phyloP scores from a whole-genome alignment of 306 rosid genomes.

The Fragaria ananassa region DNA sequence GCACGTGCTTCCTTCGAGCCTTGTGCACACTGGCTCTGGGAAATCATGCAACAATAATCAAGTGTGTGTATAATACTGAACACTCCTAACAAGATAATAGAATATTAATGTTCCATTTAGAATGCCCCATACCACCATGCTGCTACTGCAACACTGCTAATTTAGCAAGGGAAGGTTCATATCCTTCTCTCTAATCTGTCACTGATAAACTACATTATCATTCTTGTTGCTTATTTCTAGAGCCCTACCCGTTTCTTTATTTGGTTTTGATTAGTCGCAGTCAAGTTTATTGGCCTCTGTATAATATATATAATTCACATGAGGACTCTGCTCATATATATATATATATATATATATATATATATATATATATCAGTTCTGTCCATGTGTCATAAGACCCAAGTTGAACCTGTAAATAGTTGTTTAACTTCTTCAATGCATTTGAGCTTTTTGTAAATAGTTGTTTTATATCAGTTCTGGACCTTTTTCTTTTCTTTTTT shows the following conservation, averaged over 20 bases:
- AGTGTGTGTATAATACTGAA: conserved; percentile 18
- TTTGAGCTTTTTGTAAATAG: conserved; percentile 27
- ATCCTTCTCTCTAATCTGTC: neutral
- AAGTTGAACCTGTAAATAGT: conserved; percentile 24
- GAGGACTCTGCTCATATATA: conserved; percentile 13
- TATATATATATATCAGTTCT: neutral
- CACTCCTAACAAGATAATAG: conserved; percentile 20
- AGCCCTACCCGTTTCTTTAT: conserved; percentile 17
- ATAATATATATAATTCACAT: neutral
- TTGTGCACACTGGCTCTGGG: conserved; percentile 31
- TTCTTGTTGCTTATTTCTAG: conserved; percentile 7
- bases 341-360: too few species aligned
- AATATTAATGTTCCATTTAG: conserved; percentile 36
- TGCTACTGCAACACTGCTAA: neutral
- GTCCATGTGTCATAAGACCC: conserved; percentile 14
- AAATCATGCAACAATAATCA: conserved; percentile 9
- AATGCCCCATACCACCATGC: conserved; percentile 26
- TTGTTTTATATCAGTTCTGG: neutral
- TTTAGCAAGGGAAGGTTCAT: neutral
- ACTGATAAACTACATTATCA: conserved; percentile 6
- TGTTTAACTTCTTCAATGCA: conserved; percentile 32
- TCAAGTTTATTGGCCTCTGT: conserved; percentile 8
- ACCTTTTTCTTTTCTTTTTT: neutral
- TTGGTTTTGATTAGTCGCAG: conserved; percentile 22
- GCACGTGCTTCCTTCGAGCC: conserved; percentile 65